Conservation (phyloP, 2,329 filamentous ascomycete genomes). For the Magnaporthales sp. region DNA sequence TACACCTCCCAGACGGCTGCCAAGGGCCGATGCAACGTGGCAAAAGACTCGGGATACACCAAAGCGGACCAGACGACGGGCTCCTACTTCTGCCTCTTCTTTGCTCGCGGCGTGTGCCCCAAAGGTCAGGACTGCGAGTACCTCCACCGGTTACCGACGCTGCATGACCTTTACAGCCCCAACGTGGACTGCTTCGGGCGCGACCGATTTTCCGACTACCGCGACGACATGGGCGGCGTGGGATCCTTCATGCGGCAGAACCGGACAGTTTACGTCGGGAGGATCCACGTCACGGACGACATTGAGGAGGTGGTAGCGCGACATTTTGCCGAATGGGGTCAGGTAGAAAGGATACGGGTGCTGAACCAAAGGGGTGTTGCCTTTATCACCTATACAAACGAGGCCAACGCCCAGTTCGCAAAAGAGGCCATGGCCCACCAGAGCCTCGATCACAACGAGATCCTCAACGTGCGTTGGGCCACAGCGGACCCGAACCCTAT, state of each 20-base stretch:
- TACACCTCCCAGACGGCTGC: slow-evolving; percentile 77
- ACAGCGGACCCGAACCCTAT: slow-evolving; percentile 94
- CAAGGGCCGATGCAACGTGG: slow-evolving; percentile 78
- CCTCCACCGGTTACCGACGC: slow-evolving; percentile 76
- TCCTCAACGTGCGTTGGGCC: slow-evolving; percentile 94
- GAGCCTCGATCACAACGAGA: slow-evolving; percentile 80
- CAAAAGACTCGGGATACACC: slow-evolving; percentile 70
- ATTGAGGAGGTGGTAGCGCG: slow-evolving; percentile 93
- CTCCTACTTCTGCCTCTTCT: slow-evolving; percentile 86
- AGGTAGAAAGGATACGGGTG: slow-evolving; percentile 80
- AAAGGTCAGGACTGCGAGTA: slow-evolving; percentile 92
- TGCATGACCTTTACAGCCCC: slow-evolving; percentile 85
- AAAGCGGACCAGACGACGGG: slow-evolving; percentile 68
- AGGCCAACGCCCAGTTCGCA: slow-evolving; percentile 82
- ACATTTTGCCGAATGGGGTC: slow-evolving; percentile 96
- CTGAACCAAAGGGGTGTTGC: slow-evolving; percentile 84
- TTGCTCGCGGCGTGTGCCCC: slow-evolving; percentile 61
- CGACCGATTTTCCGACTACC: slow-evolving; percentile 87
- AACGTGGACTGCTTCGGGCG: slow-evolving; percentile 94
- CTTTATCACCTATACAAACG: slow-evolving; percentile 90
- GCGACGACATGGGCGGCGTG: slow-evolving; percentile 96
- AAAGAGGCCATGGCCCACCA: slow-evolving; percentile 97
- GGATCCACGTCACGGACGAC: slow-evolving; percentile 92
- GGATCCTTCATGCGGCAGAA: slow-evolving; percentile 92
- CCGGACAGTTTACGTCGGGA: slow-evolving; percentile 83